Percentiles rank a stretch among this genome's conserved stretches.
phyloP scores from a whole-genome alignment of 139 green algal genomes.

The Yamagishiella unicocca region DNA sequence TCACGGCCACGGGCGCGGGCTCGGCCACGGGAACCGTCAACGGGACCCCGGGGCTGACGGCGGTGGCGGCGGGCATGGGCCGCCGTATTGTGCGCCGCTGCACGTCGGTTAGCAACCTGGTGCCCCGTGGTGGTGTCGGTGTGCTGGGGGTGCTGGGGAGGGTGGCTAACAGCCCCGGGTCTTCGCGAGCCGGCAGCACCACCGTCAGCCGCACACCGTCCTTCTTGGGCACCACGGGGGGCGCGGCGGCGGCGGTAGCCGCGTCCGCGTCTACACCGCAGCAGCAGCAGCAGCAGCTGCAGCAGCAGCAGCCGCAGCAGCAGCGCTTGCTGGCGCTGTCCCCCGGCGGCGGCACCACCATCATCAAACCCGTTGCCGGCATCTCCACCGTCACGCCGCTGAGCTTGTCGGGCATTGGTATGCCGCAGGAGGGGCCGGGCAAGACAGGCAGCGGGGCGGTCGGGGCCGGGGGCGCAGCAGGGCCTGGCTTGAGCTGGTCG shows the following conservation, averaged over 20 bases:
- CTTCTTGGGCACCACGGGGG: not conserved
- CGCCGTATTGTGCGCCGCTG: conserved; percentile 8
- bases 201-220: not conserved
- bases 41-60: not conserved
- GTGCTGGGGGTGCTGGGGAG: no score
- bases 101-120: conserved; percentile 4
- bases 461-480: no score
- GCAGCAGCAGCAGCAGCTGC: not conserved
- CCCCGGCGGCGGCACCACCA: not conserved
- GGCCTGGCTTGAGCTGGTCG: no score
- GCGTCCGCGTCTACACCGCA: no score
- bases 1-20: not conserved
- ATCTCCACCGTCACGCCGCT: no score
- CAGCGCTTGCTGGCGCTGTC: not conserved
- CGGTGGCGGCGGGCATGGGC: not conserved
- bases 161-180: not conserved
- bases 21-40: not conserved
- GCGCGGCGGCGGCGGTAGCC: not conserved
- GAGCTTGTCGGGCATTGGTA: no score
- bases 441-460: no score
- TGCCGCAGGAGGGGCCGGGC: no score
- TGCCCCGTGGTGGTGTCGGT: not conserved
- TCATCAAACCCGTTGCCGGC: no score
- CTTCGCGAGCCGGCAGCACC: not conserved
- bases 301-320: not conserved